Evolutionary conservation across 2,329 filamentous ascomycete genomes (phyloP), one percentile per base, ranked within the genome.

Genomic region (Cladophialophora exuberans): DNA sequence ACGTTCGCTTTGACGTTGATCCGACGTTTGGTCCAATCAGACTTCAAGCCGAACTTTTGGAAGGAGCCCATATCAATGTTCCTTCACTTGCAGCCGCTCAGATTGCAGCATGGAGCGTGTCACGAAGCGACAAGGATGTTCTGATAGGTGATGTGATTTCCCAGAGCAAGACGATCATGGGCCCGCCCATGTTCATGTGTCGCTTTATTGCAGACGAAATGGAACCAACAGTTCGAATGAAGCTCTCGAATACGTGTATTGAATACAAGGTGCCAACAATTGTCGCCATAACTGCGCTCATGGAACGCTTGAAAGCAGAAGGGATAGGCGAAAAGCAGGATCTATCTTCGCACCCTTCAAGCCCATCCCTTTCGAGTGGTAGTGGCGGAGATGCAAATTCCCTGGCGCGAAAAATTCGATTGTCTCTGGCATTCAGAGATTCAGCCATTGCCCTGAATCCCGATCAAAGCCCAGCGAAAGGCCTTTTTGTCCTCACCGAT

Each of bases 131-230:
- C 1, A 76, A 75, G 0, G 89, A 96, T 67, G 82, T 89, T 42
- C 76, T 99, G 10, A 65, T 97, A 4, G 85, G 85, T 35, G 84
- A 82, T 62, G 76, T 83, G n/a, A 65, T 83, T 6, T 68, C 74
- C 3, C 69, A 66, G 22, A 64, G 62, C 51, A 68, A 65, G 35
- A 68, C 55, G 13, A 63, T 72, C 13, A 61, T 65, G 57, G 60
- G 57, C 5, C 54, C 58, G 22, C 85, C 86, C 0, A 89, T 92
- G 61, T 70, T 97, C 49, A 96, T 96, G 86, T 83, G 89, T 56
- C 83, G 94, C 45, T 88, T 96, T 74, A 89, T 99, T 62, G 90
- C 90, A 0, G 92, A 97, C 68, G 93, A 97, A 68, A 89, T 95
- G 73, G 93, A 97, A 61, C 93, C 95, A 0, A 85, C 90, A 5